Base-by-base conservation (phyloP, 2,329 filamentous ascomycete genomes). In the Clathrospora elynae region DNA sequence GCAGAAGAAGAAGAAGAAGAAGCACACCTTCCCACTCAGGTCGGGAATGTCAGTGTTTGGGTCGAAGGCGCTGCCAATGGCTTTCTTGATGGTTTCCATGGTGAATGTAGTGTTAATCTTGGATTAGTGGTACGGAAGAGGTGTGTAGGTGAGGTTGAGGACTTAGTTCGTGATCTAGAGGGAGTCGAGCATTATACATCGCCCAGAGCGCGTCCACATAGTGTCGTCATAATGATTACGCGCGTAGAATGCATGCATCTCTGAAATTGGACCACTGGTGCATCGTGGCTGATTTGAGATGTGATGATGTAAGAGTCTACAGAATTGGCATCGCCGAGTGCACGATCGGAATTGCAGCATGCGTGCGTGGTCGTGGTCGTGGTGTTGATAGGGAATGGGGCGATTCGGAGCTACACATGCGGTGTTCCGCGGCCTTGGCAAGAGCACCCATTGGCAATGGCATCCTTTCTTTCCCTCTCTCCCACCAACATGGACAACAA, bases 41-140 rank as follows among this genome's bases (percentile, higher is more conserved):
- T 72, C 67, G 3, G 71, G 70, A n/a, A 73, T 67, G 39, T 73
- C 70, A 9, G 55, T 67, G 37, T 71, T 65, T 0, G 70, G 69
- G 30, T 73, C 64, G 42, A 71, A 73, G 19, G 31, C 40, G 22
- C 47, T 46, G 11, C 40, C 39, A 3, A 51, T 32, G 11, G 35
- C 35, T 40, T 51, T 51, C 33, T 47, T 50, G 16, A 48, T 38
- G 11, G 60, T 73, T 54, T 73, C 43, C 52, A 55, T 55, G 25
- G 11, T 41, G 17, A n/a, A n/a, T n/a, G n/a, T 30, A 29, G 33
- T 9, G n/a, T 9, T 26, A n/a, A 4, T 35, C 5, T 34, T n/a
- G 12, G 14, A 12, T 19, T 4, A 18, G 17, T 22, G 10, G 6
- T 23, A 23, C 6, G 20, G 20, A 23, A 10, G 20, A 23, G 6